These are phyloP conservation scores for Phytopythium kandeliae DNA, from an alignment of 352 stramenopile genomes.

Conservation along the genomic window DNA sequence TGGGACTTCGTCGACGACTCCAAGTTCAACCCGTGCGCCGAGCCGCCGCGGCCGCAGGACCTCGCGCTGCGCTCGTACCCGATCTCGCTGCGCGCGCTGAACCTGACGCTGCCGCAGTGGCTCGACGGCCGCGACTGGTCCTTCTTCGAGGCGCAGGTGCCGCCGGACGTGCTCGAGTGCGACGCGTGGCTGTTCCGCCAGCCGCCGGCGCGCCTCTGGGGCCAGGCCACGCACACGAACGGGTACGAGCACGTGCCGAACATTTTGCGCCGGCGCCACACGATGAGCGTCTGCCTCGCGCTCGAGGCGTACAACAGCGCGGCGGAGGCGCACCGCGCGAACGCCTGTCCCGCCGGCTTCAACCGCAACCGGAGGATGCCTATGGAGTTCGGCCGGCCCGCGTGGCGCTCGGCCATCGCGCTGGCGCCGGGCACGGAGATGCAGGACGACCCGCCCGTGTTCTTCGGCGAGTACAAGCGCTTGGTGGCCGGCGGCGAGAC, in stretches of 20 bases:
- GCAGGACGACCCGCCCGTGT: conserved; percentile 22
- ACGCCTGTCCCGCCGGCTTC: conserved; percentile 51
- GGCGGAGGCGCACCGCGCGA: conserved; percentile 40
- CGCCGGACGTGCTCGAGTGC: conserved; percentile 61
- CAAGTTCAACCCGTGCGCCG: conserved; percentile 68
- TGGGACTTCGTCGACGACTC: conserved; percentile 85
- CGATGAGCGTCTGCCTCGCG: conserved; percentile 64
- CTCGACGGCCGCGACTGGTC: conserved; percentile 71
- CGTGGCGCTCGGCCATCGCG: conserved; percentile 44
- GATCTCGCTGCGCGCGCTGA: conserved; percentile 64
- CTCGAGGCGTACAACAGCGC: conserved; percentile 71
- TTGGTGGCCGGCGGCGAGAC: conserved; percentile 9
- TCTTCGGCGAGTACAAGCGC: conserved; percentile 45
- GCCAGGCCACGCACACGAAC: conserved; percentile 64
- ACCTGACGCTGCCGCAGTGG: conserved; percentile 73
- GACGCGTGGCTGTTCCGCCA: conserved; percentile 68
- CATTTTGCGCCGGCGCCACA: conserved; percentile 71
- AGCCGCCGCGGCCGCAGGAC: conserved; percentile 19
- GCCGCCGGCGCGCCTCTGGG: conserved; percentile 50
- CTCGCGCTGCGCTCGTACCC: conserved; percentile 66
- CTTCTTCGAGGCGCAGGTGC: conserved; percentile 58
- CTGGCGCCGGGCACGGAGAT: conserved; percentile 22
- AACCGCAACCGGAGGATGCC: conserved; percentile 66
- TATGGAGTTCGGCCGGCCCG: conserved; percentile 41
- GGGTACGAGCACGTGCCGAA: conserved; percentile 75